phyloP scores from a whole-genome alignment of 73 alveolate species.

The Paramecium sonneborni region DNA sequence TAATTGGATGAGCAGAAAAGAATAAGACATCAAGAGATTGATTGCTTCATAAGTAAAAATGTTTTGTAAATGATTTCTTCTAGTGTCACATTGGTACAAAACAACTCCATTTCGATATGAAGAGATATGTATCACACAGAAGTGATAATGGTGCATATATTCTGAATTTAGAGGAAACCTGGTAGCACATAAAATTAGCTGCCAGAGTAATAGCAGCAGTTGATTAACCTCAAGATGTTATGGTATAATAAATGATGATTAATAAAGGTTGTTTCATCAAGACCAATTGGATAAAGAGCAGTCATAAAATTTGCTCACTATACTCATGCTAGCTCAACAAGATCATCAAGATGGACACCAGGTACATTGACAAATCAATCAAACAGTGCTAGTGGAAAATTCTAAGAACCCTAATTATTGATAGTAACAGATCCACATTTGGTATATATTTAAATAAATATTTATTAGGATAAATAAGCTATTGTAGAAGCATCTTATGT shows the following conservation, averaged over 20 bases:
- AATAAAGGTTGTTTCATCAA: conserved; percentile 74
- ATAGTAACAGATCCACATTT: conserved; percentile 92
- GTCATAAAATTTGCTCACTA: conserved; percentile 94
- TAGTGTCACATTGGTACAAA: conserved; percentile 78
- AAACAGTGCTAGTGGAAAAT: conserved; percentile 68
- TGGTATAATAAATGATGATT: conserved; percentile 59
- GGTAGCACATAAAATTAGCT: conserved; percentile 90
- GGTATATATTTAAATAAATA: background rate
- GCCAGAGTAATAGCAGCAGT: conserved; percentile 94
- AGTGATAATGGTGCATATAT: conserved; percentile 76
- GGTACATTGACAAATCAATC: conserved; percentile 91
- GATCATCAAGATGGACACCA: conserved; percentile 98
- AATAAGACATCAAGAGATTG: conserved; percentile 68
- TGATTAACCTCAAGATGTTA: conserved; percentile 82
- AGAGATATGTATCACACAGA: conserved; percentile 79
- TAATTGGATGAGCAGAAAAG: conserved; percentile 61
- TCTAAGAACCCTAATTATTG: conserved; percentile 94
- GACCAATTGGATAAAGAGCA: conserved; percentile 96
- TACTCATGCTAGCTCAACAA: conserved; percentile 83
- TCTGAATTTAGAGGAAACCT: conserved; percentile 83
- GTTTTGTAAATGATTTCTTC: background rate
- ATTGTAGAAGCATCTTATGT: conserved; percentile 91
- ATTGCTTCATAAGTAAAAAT: conserved; percentile 63
- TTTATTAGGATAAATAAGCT: conserved; percentile 90
- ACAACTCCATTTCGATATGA: conserved; percentile 80